Percentiles rank a stretch among this genome's conserved stretches.
These are phyloP conservation scores for Panicum virgatum DNA, from an alignment of 202 grass and related monocot species.

Conservation along the genomic window DNA sequence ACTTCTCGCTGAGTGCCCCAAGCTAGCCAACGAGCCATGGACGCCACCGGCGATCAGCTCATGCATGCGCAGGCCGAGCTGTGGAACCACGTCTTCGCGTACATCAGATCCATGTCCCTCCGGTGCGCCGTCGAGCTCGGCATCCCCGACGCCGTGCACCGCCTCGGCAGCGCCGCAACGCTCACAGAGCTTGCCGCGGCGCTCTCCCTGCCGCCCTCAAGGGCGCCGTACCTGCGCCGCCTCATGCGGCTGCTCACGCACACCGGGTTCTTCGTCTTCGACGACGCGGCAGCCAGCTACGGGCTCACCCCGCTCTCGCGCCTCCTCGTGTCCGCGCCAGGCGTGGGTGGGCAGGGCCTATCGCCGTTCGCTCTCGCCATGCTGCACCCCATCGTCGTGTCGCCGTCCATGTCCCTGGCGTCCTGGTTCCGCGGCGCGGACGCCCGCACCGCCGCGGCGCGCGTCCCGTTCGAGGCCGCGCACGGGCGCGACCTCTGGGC, in stretches of 20 bases:
- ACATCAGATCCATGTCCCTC: slow-evolving; percentile 64
- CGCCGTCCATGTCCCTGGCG: slow-evolving; percentile 40
- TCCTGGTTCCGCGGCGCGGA: slow-evolving; percentile 44
- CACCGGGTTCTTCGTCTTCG: slow-evolving; percentile 45
- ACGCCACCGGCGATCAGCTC: slow-evolving; percentile 36
- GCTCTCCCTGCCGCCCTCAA: slow-evolving; percentile 47
- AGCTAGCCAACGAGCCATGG: slow-evolving; percentile 42
- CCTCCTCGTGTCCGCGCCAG: slow-evolving; percentile 44
- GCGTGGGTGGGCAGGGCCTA: neutral
- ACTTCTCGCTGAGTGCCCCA: too few species aligned
- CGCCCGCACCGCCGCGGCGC: neutral
- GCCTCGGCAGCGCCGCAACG: slow-evolving; percentile 27
- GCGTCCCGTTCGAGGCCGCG: slow-evolving; percentile 42
- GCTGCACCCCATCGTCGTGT: slow-evolving; percentile 46
- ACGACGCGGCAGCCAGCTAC: slow-evolving; percentile 3
- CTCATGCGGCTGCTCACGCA: slow-evolving; percentile 66
- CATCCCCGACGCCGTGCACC: slow-evolving; percentile 55
- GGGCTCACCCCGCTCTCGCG: slow-evolving; percentile 49
- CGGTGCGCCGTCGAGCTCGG: slow-evolving; percentile 66
- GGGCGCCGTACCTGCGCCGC: slow-evolving; percentile 41
- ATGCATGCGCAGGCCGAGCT: slow-evolving; percentile 52
- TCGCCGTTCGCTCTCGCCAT: slow-evolving; percentile 48
- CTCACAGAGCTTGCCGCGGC: slow-evolving; percentile 35
- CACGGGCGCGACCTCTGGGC: slow-evolving; percentile 48
- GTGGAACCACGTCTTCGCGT: slow-evolving; percentile 57